These are phyloP conservation scores for Selaginella moellendorffii DNA, from an alignment of 75 land plant genomes.

Conservation along the genomic window DNA sequence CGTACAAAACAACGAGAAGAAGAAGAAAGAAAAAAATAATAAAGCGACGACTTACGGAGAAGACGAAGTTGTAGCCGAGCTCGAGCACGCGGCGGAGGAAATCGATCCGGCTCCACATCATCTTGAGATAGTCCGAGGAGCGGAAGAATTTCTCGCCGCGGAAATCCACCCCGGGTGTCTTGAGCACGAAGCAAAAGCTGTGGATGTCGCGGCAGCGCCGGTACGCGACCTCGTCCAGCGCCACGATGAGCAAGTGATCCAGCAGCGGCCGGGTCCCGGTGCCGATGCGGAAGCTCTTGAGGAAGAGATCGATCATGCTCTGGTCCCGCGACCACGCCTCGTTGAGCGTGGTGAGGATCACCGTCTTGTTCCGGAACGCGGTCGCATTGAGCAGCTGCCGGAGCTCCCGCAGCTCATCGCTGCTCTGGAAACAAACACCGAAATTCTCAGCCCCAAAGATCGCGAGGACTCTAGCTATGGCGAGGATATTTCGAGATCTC, in stretches of 20 bases:
- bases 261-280: background rate
- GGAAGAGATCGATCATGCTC: slow-evolving; percentile 2
- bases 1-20: too few species aligned
- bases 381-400: background rate
- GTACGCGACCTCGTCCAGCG: background rate
- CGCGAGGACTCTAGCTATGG: background rate
- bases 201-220: background rate
- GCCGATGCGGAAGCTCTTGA: background rate
- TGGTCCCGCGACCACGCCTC: background rate
- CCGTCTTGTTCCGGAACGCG: slow-evolving; percentile 4
- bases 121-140: background rate
- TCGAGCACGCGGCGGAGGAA: background rate
- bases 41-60: background rate
- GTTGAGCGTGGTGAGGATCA: slow-evolving; percentile 4
- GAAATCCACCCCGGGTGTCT: background rate
- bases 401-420: background rate
- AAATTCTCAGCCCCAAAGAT: background rate
- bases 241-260: background rate
- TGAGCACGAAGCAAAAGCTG: background rate
- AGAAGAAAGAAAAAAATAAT: background rate
- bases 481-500: background rate
- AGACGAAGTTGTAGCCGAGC: background rate
- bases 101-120: slow-evolving; percentile 5
- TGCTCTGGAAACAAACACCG: background rate
- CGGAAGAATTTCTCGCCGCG: background rate